phyloP scores from a whole-genome alignment of 805 yeast species.

The Tetrapisispora iriomotensis region DNA sequence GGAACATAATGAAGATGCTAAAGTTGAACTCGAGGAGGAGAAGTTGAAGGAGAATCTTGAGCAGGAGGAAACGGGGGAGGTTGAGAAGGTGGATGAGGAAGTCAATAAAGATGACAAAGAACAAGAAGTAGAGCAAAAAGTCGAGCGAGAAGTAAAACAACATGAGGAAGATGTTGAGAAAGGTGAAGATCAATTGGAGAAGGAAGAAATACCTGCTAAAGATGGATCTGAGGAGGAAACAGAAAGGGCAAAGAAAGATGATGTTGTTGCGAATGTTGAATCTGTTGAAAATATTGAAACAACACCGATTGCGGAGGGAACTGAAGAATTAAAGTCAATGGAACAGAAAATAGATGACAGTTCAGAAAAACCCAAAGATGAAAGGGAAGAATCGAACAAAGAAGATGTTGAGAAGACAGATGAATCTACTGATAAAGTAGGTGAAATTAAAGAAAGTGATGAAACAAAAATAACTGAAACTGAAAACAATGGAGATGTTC shows the following conservation, averaged over 20 bases:
- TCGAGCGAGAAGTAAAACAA: background rate
- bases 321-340: background rate
- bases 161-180: background rate
- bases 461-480: background rate
- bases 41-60: background rate
- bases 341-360: background rate
- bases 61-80: background rate
- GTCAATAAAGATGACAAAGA: background rate
- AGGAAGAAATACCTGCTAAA: conserved; percentile 13
- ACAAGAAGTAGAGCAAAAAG: background rate
- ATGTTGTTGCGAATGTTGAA: background rate
- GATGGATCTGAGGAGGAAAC: background rate
- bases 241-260: background rate
- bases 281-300: background rate
- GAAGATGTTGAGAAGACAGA: background rate
- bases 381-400: background rate
- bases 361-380: background rate
- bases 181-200: conserved; percentile 1
- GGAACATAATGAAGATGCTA: background rate
- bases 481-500: background rate
- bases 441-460: background rate
- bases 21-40: background rate
- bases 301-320: no score
- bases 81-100: background rate
- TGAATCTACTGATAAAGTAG: background rate